Evolutionary conservation across 805 yeast species (phyloP), one percentile per base, ranked within the genome.

Genomic region (Clavispora phyllophila): DNA sequence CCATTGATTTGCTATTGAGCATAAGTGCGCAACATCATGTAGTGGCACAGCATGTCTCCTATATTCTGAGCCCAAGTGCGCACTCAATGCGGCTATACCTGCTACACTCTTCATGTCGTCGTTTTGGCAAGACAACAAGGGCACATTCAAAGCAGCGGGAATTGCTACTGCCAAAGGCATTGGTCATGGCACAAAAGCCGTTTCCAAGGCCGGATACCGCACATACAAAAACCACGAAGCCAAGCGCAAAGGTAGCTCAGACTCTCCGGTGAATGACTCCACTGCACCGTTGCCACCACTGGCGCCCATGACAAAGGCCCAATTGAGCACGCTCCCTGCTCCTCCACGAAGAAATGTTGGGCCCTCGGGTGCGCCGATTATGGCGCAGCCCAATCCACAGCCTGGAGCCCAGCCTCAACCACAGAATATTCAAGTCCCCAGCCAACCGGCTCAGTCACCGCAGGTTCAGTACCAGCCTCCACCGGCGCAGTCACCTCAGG

Each of bases 71-170:
- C n/a, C n/a, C n/a, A n/a, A n/a, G n/a, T 22, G 5, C 23, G 23
- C 23, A 8, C 23, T 22, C 23, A 22, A 22, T 22, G 8, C 31
- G 31, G 15, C 31, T 27, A 6, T 15, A 31, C n/a, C 36, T 19
- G 7, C 5, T 12, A 17, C 24, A 19, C 6, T 17, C 17, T 17
- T 37, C 37, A 36, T 20, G 32, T 29, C 37, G 54, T 61, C 72
- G 1, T 74, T 72, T 44, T 74, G 78, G 78, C 72, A 70, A 15
- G 68, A 74, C 40, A 75, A 79, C 58, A 78, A 78, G 49, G 82
- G 59, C 43, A 51, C 75, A 0, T 67, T 79, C 52, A 76, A 75
- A 44, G 53, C 70, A 1, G 82, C 73, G 0, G 75, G 81, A 3
- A 49, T 61, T 5, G 70, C 79, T 18, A 71, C 79, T 0, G 66